Conservation (phyloP, 768 basidiomycete genomes). For the Asterophora parasitica region DNA sequence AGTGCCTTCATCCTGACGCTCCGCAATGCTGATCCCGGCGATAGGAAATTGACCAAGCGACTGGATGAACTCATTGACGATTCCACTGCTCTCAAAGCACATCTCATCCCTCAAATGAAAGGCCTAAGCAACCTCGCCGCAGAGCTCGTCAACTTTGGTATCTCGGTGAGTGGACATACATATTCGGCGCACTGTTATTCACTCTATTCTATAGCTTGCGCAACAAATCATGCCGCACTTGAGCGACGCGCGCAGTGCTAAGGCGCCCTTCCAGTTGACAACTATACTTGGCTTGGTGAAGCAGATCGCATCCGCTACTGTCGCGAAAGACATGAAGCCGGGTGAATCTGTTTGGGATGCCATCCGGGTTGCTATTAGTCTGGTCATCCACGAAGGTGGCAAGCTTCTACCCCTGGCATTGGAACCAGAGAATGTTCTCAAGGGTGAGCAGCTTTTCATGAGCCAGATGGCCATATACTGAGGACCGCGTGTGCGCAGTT, state of each 20-base stretch:
- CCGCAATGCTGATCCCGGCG: neutral
- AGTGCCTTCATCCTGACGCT: neutral
- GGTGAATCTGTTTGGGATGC: slow-evolving; percentile 74
- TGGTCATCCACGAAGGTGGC: slow-evolving; percentile 67
- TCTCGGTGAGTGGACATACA: slow-evolving; percentile 52
- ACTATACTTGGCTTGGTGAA: slow-evolving; percentile 68
- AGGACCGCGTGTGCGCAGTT: slow-evolving; percentile 35
- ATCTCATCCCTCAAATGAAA: slow-evolving; percentile 70
- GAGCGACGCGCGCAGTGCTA: slow-evolving; percentile 73
- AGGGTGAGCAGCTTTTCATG: slow-evolving; percentile 47
- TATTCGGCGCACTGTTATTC: neutral
- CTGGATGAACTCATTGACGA: slow-evolving; percentile 75
- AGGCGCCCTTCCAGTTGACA: slow-evolving; percentile 71
- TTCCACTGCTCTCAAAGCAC: slow-evolving; percentile 65
- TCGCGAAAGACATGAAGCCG: slow-evolving; percentile 61
- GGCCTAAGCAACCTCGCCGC: slow-evolving; percentile 66
- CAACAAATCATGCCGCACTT: slow-evolving; percentile 86
- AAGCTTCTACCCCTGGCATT: slow-evolving; percentile 65
- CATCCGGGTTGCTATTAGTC: slow-evolving; percentile 61
- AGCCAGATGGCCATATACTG: neutral
- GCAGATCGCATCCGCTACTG: slow-evolving; percentile 67
- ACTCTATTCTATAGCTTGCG: slow-evolving; percentile 56
- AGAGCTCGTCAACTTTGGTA: slow-evolving; percentile 86
- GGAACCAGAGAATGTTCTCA: slow-evolving; percentile 74
- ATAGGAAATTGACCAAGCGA: slow-evolving; percentile 83